Evolutionary conservation across 768 basidiomycete genomes (phyloP).

Genomic region (Tubosaeta sp.): DNA sequence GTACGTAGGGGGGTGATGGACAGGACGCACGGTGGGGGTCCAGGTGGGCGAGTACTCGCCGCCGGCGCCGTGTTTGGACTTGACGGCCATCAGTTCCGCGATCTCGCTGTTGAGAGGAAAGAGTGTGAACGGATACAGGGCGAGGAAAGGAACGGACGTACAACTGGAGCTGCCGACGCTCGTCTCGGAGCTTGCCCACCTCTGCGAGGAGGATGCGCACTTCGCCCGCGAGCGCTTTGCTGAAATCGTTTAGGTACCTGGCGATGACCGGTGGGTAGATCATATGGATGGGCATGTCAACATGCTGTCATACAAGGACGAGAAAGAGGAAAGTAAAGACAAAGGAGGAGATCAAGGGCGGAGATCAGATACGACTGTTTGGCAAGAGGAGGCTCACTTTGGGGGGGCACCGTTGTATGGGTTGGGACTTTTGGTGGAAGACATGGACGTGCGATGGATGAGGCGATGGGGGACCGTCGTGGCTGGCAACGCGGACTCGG

Average conservation of each 20-base stretch:
- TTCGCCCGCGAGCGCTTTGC: slow-evolving; percentile 57
- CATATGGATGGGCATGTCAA: slow-evolving; percentile 5
- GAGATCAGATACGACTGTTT: background rate
- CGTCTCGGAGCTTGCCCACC: slow-evolving; percentile 57
- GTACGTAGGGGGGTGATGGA: background rate
- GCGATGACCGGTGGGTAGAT: background rate
- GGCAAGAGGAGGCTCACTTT: slow-evolving; percentile 23
- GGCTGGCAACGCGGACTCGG: background rate
- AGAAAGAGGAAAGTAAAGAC: background rate
- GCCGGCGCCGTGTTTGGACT: slow-evolving; percentile 76
- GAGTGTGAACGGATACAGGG: background rate
- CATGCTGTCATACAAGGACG: background rate
- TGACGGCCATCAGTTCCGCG: slow-evolving; percentile 76
- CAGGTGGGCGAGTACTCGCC: slow-evolving; percentile 77
- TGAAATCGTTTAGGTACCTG: slow-evolving; percentile 58
- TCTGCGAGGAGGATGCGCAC: slow-evolving; percentile 59
- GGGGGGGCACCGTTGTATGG: slow-evolving; percentile 32
- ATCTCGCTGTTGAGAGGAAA: slow-evolving; percentile 80
- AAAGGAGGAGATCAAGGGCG: background rate
- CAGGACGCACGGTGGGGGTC: slow-evolving; percentile 50
- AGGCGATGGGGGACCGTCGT: background rate
- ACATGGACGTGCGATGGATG: slow-evolving; percentile 18
- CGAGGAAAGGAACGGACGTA: slow-evolving; percentile 27
- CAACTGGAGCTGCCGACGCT: slow-evolving; percentile 55
- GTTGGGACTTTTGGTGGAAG: slow-evolving; percentile 31